Evolutionary conservation across 345 rosid species (phyloP), one percentile per base, ranked within the genome.

Genomic region (Lepidium didymum): DNA sequence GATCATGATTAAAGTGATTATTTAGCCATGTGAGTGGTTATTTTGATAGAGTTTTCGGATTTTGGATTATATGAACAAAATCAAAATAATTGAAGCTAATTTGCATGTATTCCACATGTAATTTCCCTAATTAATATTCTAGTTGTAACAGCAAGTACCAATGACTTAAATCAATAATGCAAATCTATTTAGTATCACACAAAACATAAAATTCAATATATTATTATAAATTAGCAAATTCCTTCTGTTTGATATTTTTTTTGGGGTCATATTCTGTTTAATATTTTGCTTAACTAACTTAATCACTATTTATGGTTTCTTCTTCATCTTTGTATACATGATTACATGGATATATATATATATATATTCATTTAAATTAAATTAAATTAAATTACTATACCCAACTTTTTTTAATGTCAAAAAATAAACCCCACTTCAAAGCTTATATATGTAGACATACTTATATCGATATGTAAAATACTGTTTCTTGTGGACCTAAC

Each of bases 391-490:
- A 25, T n/a, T n/a, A n/a, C 27, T 23, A 36, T 45, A 34, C 21
- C 43, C 38, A 29, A 8, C 53, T 11, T 7, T 49, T 49, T 11
- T 18, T n/a, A 3, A 4, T 6, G 10, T 7, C 3, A 62, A 33
- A 7, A 50, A 10, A 29, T 5, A 67, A 16, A 15, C 61, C 61
- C 50, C 53, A 46, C 51, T 13, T 15, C 7, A 23, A 34, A 38
- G 46, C 55, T 42, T 55, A 50, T 71, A 79, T 74, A 72, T 74
- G 55, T 43, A n/a, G n/a, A 62, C 52, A 64, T 23, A 43, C 37
- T 43, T 34, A 43, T 25, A 21, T 35, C n/a, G n/a, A n/a, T 4
- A 52, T 35, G 68, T 23, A 7, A 37, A 45, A 62, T 23, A 71
- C 23, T 50, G 54, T 42, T 46, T 66, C 72, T 31, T 58, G 72